Evolutionary conservation across 2,329 filamentous ascomycete species (phyloP).

Genomic region (Fusarium ramigenum): DNA sequence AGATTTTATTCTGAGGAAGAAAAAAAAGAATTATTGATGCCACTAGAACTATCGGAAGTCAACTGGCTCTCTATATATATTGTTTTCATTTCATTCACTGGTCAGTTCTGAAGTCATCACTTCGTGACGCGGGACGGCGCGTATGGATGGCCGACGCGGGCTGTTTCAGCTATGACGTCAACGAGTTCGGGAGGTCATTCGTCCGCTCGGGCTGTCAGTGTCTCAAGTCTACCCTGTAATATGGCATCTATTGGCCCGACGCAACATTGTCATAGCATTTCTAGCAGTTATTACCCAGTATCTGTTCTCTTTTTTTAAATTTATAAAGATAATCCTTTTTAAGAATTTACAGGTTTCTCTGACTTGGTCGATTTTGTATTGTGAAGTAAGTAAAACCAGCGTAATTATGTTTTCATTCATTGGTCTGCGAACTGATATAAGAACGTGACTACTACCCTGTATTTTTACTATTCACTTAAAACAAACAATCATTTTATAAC

Average conservation of each 20-base stretch:
- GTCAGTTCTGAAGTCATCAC: fast-evolving
- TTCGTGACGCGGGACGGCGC: neutral
- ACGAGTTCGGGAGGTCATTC: neutral
- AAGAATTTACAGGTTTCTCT: no score
- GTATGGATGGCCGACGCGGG: neutral
- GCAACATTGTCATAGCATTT: fast-evolving
- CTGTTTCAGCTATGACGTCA: neutral
- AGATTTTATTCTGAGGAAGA: neutral
- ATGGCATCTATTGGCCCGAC: fast-evolving
- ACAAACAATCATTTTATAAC: no score
- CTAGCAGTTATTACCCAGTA: no score
- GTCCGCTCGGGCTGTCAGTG: neutral
- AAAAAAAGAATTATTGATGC: no score
- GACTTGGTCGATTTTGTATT: no score
- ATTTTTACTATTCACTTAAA: no score
- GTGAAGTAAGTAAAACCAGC: no score
- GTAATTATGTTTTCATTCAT: no score
- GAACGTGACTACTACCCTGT: no score
- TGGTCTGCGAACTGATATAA: no score
- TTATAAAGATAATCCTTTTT: no score
- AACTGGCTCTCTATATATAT: neutral
- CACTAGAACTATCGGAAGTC: neutral
- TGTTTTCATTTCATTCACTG: fast-evolving
- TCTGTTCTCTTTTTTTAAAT: no score
- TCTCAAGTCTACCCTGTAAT: fast-evolving